These are phyloP conservation scores for Albatrellus ellisii DNA, from an alignment of 768 basidiomycete genomes.

Conservation along the genomic window DNA sequence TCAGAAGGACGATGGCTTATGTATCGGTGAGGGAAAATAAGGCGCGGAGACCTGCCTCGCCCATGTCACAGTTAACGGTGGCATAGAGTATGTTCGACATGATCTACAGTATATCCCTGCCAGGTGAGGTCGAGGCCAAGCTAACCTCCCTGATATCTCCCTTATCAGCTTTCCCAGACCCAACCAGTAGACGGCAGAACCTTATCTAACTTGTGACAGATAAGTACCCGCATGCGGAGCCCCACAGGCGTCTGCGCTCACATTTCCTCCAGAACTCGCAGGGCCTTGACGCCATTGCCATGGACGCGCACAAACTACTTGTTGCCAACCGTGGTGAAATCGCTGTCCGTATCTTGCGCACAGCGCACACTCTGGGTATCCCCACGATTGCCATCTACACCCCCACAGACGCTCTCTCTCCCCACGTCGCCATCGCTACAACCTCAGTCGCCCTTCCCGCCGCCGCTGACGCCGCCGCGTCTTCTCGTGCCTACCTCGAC, in stretches of 20 bases:
- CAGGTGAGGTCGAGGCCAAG: not conserved
- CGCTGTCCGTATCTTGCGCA: slow-evolving; percentile 46
- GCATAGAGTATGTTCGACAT: slow-evolving; percentile 11
- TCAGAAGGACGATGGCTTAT: not conserved
- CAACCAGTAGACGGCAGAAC: too few relatives aligned
- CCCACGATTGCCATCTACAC: slow-evolving; percentile 47
- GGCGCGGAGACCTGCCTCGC: slow-evolving; percentile 15
- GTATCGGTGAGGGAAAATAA: not conserved
- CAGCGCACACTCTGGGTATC: slow-evolving; percentile 38
- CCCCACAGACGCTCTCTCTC: slow-evolving; percentile 40
- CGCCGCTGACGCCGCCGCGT: slow-evolving; percentile 1
- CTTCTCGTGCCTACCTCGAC: slow-evolving; percentile 30
- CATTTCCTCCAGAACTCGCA: not conserved
- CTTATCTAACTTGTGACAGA: not conserved
- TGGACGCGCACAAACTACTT: slow-evolving; percentile 32
- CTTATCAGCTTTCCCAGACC: too few relatives aligned
- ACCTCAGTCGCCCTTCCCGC: slow-evolving; percentile 29
- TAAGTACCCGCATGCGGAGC: not conserved
- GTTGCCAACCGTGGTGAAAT: slow-evolving; percentile 68
- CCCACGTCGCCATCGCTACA: slow-evolving; percentile 44
- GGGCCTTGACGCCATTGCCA: not conserved
- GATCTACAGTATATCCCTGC: not conserved
- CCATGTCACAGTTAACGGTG: slow-evolving; percentile 23
- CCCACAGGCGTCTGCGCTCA: too few relatives aligned
- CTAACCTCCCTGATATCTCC: too few relatives aligned